These are phyloP conservation scores for Populus hybrid DNA, from an alignment of 441 rosid species.

Conservation along the genomic window DNA sequence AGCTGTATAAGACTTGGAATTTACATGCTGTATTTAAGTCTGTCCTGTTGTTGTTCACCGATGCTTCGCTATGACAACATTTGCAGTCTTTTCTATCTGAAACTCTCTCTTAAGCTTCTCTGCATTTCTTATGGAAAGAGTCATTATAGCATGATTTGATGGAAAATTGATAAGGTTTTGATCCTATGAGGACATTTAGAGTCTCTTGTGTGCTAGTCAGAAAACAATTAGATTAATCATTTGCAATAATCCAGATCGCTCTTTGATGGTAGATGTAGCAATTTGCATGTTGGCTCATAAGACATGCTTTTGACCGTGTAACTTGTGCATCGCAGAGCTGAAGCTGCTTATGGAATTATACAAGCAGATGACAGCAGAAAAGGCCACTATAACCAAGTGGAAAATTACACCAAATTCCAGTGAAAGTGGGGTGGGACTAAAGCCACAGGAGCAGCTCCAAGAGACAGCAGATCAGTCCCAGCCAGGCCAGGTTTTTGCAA, in stretches of 20 bases:
- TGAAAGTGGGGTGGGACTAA: slow-evolving; percentile 31
- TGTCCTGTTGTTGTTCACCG: background rate
- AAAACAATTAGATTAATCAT: background rate
- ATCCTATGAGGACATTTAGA: background rate
- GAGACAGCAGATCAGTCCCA: slow-evolving; percentile 14
- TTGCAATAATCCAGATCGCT: background rate
- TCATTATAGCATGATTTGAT: background rate
- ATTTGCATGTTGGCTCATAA: background rate
- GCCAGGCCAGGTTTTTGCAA: slow-evolving; percentile 1
- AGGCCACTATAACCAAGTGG: slow-evolving; percentile 30
- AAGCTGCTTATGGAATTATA: slow-evolving; percentile 56
- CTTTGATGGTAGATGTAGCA: background rate
- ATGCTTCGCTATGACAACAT: background rate
- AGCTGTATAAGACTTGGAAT: background rate
- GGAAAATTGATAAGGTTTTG: background rate
- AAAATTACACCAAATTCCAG: slow-evolving; percentile 27
- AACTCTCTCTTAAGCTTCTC: background rate
- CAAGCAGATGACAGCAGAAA: slow-evolving; percentile 49
- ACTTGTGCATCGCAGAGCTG: slow-evolving; percentile 47
- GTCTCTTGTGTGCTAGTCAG: background rate
- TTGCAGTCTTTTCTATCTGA: background rate
- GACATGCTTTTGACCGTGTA: background rate
- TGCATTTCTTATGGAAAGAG: background rate
- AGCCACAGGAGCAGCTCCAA: slow-evolving; percentile 23
- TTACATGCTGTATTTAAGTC: background rate